Conservation (phyloP, 306 rosid species). For the Quercus engelmannii region DNA sequence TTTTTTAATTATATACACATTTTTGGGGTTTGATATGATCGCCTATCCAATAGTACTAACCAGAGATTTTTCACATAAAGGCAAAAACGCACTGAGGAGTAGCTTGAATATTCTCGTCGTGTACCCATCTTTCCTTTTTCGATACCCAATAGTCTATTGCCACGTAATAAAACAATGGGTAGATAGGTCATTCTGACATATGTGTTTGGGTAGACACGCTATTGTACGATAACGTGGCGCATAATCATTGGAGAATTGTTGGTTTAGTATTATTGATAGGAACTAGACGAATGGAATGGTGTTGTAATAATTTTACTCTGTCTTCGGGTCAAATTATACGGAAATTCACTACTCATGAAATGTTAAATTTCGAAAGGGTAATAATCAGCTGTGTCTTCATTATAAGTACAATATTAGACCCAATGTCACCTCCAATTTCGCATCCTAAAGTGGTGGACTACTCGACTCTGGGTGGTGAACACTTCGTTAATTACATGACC, state of each 20-base stretch:
- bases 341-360: constrained; percentile 54
- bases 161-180: constrained; percentile 27
- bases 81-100: constrained; percentile 44
- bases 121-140: constrained; percentile 1
- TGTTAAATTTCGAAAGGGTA: constrained; percentile 13
- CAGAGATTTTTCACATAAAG: neutral
- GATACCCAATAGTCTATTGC: constrained; percentile 30
- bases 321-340: constrained; percentile 46
- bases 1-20: neutral
- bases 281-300: constrained; percentile 12
- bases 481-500: too few species aligned
- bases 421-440: too few species aligned
- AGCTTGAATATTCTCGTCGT: constrained; percentile 23
- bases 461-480: too few species aligned
- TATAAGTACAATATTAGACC: neutral
- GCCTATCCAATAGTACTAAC: constrained; percentile 25
- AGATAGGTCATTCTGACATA: constrained; percentile 11
- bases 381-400: constrained; percentile 12
- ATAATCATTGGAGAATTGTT: fast-evolving
- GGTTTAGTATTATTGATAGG: neutral
- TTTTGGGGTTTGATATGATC: constrained; percentile 31
- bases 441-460: too few species aligned
- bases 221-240: neutral
- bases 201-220: neutral
- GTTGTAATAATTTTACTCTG: constrained; percentile 15